Base-by-base conservation (phyloP, 2,329 filamentous ascomycete genomes). In the Dactylellina cionopaga region DNA sequence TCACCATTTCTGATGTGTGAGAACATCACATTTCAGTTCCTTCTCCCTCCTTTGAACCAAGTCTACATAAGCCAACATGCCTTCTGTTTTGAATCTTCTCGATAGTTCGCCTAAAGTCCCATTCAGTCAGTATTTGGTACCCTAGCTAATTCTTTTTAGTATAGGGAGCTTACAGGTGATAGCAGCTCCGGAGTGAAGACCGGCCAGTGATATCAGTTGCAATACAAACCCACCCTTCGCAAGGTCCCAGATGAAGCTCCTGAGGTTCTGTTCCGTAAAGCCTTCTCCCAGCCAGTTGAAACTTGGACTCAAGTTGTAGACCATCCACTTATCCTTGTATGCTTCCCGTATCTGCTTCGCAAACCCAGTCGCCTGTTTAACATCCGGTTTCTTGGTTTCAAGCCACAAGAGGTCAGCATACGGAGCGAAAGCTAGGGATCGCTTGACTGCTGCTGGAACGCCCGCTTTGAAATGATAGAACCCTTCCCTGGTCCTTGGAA, bases 241-340 rank as follows among this genome's bases (percentile, higher is more conserved):
- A 75, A 99, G 88, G 80, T 98, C 94, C 94, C 94, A 98, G 77
- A 99, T 91, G 80, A 99, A 99, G 4, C 87, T 92, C 82, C 90
- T 92, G 62, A 99, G 85, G 4, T 90, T 89, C 73, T 88, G 88
- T 75, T 92, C 88, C 2, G 87, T 89, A 82, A 98, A 99, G 27
- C 94, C 95, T 79, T 98, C 93, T 9, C 88, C 88, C 88, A 96
- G 95, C 95, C 95, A 99, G 84, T 99, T 98, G 86, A 99, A 99
- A 6, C 92, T 96, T 0, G 95, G 95, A 3, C 90, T 93, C 1
- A 99, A 86, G 82, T 99, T 99, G 83, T 99, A 99, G 0, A 98
- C 94, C 22, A 99, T 86, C 33, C 91, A 90, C 85, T 98, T 98
- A 72, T 87, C 88, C 0, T 92, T 92, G 31, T 72, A 27, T 6